Evolutionary conservation across 257 asterid genomes (phyloP), one percentile per base, ranked within the genome.

Genomic region (Solanum sparsipilum): DNA sequence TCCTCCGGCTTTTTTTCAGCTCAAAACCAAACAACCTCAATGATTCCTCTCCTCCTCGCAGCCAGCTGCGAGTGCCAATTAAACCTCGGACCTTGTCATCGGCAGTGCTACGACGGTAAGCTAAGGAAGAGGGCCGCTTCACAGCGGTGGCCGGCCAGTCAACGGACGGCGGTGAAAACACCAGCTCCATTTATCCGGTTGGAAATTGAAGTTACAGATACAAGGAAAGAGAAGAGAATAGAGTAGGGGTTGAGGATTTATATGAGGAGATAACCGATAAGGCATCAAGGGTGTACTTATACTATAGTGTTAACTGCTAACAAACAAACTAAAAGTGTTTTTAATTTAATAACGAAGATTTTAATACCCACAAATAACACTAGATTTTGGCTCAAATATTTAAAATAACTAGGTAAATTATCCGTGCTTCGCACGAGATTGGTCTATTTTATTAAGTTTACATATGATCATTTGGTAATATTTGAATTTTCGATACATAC

Each of bases 1-100:
- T 85, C 89, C 82, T 63, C 89, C 87, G 46, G 71, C 72, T 85
- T 89, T 75, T 29, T 72, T 84, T 83, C 76, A 87, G 34, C 82
- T 12, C 27, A 16, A 81, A 29, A 81, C 60, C 35, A 81, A 48
- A 3, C 68, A 48, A 29, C 3, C 68, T 16, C 29, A 18, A 48
- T 3, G 85, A 48, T 48, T 81, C 20, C 56, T 72, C 88, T 9
- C 83, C 48, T 48, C 70, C 88, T 1, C 13, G 25, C 6, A 86
- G 83, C 88, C 88, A 46, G n/a, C 72, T 86, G 72, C 32, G 27
- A 18, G 25, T 44, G 15, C 58, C 34, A 44, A 79, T 44, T 41
- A 79, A 9, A 79, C 65, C n/a, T n/a, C 63, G n/a, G n/a, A 39
- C 34, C 7, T 78, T 39, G 63, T 39, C 13, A 41, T 78, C 36